Conservation (phyloP, 108 stramenopile genomes). For the Mediolabrus comicus region DNA sequence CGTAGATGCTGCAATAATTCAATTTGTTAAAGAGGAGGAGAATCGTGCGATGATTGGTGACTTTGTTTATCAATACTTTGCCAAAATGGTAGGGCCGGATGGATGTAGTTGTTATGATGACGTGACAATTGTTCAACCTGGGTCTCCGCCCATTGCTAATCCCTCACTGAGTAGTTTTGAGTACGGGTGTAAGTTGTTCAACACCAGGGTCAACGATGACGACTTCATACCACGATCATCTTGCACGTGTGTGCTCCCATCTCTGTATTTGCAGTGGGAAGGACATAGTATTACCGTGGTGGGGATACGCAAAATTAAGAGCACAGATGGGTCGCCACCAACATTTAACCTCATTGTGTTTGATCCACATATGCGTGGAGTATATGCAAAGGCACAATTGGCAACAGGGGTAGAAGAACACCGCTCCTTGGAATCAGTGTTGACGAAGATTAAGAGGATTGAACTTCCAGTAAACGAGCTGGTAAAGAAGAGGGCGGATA, state of each 20-base stretch:
- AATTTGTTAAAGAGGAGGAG: constrained; percentile 61
- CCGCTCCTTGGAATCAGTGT: neutral
- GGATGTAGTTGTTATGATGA: constrained; percentile 25
- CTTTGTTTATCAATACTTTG: constrained; percentile 67
- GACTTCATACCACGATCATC: neutral
- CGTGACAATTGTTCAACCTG: neutral
- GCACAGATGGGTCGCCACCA: neutral
- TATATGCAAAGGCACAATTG: constrained; percentile 6
- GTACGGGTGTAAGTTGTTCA: constrained; percentile 21
- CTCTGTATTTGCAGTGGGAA: constrained; percentile 85
- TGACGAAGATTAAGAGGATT: neutral
- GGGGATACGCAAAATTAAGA: constrained; percentile 43
- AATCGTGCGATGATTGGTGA: constrained; percentile 49
- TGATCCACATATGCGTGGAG: constrained; percentile 58
- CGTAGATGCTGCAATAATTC: constrained; percentile 72
- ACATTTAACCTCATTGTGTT: constrained; percentile 53
- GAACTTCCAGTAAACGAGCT: neutral
- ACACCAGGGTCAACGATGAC: neutral
- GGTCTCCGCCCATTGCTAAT: neutral
- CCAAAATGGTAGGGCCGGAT: constrained; percentile 7
- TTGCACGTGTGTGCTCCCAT: constrained; percentile 36
- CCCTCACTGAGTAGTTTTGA: constrained; percentile 11
- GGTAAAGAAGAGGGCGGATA: neutral
- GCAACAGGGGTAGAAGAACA: neutral
- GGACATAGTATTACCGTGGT: constrained; percentile 85